Conservation (phyloP, 2,329 filamentous ascomycete genomes). For the Fusarium pininemorale region DNA sequence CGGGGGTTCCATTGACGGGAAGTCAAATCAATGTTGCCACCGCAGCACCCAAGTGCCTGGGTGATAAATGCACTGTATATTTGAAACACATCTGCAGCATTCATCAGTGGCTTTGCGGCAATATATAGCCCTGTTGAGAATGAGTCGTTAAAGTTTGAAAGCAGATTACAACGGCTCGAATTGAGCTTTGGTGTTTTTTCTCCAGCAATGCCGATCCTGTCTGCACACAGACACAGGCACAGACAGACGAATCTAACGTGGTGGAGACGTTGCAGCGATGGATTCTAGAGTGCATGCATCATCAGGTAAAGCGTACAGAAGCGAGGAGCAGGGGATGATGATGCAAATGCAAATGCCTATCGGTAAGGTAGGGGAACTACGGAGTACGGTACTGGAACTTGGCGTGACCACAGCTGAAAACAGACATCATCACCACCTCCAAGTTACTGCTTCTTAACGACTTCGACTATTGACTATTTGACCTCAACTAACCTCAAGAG, state of each 20-base stretch:
- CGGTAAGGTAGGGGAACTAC: not conserved
- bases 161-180: not conserved
- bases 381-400: not conserved
- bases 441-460: conserved; percentile 4
- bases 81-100: conserved; percentile 23
- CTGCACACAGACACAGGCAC: not conserved
- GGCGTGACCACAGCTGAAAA: conserved; percentile 6
- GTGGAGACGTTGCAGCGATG: not conserved
- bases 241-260: not conserved
- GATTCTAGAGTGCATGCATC: conserved; percentile 25
- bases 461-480: conserved; percentile 6
- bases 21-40: conserved; percentile 10
- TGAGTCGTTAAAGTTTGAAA: not conserved
- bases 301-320: conserved; percentile 19
- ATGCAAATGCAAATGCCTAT: not conserved
- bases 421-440: not conserved
- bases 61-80: not conserved
- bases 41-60: not conserved
- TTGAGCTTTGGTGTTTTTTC: not conserved
- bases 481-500: not conserved
- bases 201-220: not conserved
- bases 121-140: not conserved
- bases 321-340: conserved; percentile 13
- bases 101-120: not conserved
- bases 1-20: not conserved